phyloP scores from a whole-genome alignment of 2,329 filamentous ascomycete species.

The Fusarium coicis region DNA sequence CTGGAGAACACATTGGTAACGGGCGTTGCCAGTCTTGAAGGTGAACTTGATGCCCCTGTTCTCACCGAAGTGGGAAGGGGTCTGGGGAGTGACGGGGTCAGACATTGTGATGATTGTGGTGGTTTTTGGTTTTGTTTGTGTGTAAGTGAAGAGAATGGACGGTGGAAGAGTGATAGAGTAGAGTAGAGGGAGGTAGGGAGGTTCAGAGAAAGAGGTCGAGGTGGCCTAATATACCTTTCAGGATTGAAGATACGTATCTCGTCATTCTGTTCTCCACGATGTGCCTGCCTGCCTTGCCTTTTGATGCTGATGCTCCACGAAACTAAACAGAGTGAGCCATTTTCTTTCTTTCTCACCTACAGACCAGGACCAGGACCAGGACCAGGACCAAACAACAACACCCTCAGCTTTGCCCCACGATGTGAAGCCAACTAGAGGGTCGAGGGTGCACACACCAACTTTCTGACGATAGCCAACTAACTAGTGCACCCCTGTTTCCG shows the following conservation, averaged over 20 bases:
- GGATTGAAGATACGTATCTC: constrained; percentile 41
- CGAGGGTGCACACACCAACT: constrained; percentile 25
- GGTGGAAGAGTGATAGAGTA: background rate
- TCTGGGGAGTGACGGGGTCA: constrained; percentile 28
- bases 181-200: background rate
- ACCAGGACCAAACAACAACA: constrained; percentile 15
- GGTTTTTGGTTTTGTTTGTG: background rate
- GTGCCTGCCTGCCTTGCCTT: background rate
- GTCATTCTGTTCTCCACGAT: constrained; percentile 23
- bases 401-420: constrained; percentile 44
- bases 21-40: constrained; percentile 56
- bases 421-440: constrained; percentile 35
- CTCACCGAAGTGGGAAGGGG: constrained; percentile 48
- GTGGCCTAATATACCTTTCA: constrained; percentile 42
- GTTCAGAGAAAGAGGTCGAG: background rate
- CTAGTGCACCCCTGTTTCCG: constrained; percentile 17
- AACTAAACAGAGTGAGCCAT: constrained; percentile 45
- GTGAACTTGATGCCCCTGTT: constrained; percentile 58
- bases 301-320: constrained; percentile 36
- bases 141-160: background rate
- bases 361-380: background rate
- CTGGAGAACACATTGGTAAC: constrained; percentile 55
- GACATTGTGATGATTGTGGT: constrained; percentile 32
- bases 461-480: constrained; percentile 17
- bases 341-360: constrained; percentile 39